Evolutionary conservation across 192 early-diverging fungal genomes (phyloP).

Genomic region (Coemansia sp.): DNA sequence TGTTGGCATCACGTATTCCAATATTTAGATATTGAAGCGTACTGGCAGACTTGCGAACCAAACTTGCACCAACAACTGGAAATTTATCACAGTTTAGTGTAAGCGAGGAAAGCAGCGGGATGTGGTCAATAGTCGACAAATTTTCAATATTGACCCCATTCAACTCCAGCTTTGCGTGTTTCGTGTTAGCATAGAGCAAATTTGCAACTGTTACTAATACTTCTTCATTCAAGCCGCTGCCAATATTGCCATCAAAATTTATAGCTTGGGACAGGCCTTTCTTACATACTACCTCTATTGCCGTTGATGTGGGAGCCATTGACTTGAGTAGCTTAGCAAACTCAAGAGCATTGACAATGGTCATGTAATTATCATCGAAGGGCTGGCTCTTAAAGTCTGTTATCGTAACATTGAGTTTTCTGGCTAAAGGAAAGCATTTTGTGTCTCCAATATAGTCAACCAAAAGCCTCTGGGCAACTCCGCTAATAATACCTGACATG

Average conservation of each 20-base stretch:
- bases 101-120: not conserved
- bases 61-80: not conserved
- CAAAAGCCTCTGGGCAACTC: not conserved
- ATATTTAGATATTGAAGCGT: not conserved
- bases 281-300: not conserved
- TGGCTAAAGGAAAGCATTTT: not conserved
- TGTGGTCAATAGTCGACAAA: too few relatives aligned
- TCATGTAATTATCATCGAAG: not conserved
- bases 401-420: not conserved
- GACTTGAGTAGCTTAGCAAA: not conserved
- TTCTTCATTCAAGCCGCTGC: not conserved
- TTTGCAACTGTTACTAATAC: not conserved
- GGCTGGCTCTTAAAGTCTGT: not conserved
- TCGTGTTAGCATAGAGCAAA: not conserved
- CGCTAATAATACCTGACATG: not conserved
- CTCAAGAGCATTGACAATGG: not conserved
- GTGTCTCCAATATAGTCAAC: not conserved
- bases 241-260: not conserved
- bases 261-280: too few relatives aligned
- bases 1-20: not conserved
- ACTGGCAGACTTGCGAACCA: not conserved
- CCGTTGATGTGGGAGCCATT: not conserved
- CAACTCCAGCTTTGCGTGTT: not conserved
- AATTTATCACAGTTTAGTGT: not conserved
- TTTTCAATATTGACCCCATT: not conserved